phyloP scores from a whole-genome alignment of 2,329 filamentous ascomycete genomes.

The Colletotrichum paranaense region DNA sequence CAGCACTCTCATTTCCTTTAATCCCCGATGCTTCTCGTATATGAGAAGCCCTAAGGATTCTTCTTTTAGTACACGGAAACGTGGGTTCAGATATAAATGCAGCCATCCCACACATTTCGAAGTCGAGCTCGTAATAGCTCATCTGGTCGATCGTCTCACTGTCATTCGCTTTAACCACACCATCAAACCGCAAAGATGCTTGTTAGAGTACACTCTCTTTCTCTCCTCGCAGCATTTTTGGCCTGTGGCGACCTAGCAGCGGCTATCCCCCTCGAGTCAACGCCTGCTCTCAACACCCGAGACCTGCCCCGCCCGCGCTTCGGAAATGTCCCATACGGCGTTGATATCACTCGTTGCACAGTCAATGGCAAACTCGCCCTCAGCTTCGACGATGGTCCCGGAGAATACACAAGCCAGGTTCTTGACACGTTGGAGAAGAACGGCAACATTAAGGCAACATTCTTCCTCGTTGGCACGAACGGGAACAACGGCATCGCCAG shows the following conservation, averaged over 20 bases:
- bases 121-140: background rate
- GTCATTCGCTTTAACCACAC: slow-evolving; percentile 13
- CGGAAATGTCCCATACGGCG: slow-evolving; percentile 45
- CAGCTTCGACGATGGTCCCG: slow-evolving; percentile 53
- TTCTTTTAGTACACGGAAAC: slow-evolving; percentile 3
- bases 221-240: slow-evolving; percentile 24
- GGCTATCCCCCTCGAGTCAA: slow-evolving; percentile 23
- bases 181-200: slow-evolving; percentile 29
- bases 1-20: slow-evolving; percentile 15
- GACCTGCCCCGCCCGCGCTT: slow-evolving; percentile 41
- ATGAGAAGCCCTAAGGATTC: background rate
- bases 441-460: slow-evolving; percentile 47
- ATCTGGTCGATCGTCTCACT: background rate
- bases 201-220: slow-evolving; percentile 34
- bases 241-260: slow-evolving; percentile 22
- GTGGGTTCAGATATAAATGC: slow-evolving; percentile 23
- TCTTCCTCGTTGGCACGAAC: slow-evolving; percentile 49
- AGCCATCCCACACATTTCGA: background rate
- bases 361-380: slow-evolving; percentile 47
- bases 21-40: slow-evolving; percentile 14
- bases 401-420: slow-evolving; percentile 45
- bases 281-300: slow-evolving; percentile 10
- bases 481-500: slow-evolving; percentile 46
- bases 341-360: slow-evolving; percentile 48
- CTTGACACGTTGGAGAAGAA: slow-evolving; percentile 49